Percentiles rank a stretch among this genome's conserved stretches.
Evolutionary conservation across 768 basidiomycete genomes (phyloP).

Genomic region (Suillus sp.): DNA sequence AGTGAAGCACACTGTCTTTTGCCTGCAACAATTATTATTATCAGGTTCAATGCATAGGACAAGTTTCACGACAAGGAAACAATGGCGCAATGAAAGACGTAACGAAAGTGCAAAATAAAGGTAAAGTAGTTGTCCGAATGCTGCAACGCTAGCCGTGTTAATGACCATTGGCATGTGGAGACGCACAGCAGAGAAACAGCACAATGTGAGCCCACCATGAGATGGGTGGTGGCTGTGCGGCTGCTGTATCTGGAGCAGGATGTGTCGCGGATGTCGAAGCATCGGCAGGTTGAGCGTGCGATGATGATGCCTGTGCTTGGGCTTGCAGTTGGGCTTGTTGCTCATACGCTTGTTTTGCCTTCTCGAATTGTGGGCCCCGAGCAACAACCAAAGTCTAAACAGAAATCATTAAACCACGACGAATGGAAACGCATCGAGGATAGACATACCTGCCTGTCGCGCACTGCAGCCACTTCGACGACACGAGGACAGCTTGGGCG

Average conservation of each 20-base stretch:
- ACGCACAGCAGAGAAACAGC: too few relatives aligned
- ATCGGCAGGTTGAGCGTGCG: background rate
- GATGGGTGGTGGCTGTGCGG: too few relatives aligned
- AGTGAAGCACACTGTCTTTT: too few relatives aligned
- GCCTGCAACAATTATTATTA: too few relatives aligned
- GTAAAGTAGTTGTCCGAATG: too few relatives aligned
- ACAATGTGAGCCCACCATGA: too few relatives aligned
- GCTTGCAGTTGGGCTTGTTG: background rate
- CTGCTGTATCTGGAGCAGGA: background rate
- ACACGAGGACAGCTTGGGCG: background rate
- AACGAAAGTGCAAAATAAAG: too few relatives aligned
- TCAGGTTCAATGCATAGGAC: too few relatives aligned
- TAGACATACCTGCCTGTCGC: background rate
- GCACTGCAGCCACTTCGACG: background rate
- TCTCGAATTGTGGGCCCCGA: background rate
- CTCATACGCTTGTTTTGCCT: background rate
- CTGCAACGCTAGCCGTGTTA: too few relatives aligned
- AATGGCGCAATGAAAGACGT: too few relatives aligned
- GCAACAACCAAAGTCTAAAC: background rate
- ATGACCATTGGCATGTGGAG: too few relatives aligned
- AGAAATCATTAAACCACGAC: background rate
- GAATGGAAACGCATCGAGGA: background rate
- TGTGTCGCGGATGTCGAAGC: background rate
- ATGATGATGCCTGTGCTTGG: background rate
- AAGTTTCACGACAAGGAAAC: too few relatives aligned